A percentile compares a stretch with the other conserved stretches of the same genome.
These are phyloP conservation scores for Neckera pumila DNA, from an alignment of 225 moss, liverwort and hornwort genomes.

Conservation along the genomic window DNA sequence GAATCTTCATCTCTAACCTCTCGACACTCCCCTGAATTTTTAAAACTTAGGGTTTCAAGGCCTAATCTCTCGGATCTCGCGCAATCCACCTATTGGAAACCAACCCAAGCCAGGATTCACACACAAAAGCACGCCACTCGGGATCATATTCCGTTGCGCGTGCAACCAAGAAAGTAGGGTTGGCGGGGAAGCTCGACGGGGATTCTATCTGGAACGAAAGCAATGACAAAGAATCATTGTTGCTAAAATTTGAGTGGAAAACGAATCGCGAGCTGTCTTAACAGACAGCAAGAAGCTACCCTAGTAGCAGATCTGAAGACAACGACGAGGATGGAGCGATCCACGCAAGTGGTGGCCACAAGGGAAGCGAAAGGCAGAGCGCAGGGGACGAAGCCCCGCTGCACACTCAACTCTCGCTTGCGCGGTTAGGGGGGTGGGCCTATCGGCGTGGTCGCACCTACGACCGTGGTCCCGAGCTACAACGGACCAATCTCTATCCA, in stretches of 20 bases:
- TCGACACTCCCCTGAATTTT: background rate
- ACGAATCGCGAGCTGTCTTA: background rate
- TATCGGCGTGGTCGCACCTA: background rate
- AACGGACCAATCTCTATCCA: too few relatives aligned
- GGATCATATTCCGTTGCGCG: background rate
- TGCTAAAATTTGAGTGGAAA: background rate
- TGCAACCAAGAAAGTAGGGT: background rate
- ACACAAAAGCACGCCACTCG: background rate
- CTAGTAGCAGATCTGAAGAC: background rate
- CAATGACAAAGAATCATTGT: background rate
- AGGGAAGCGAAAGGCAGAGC: background rate
- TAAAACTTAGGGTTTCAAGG: slow-evolving; percentile 14
- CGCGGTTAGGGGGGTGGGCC: background rate
- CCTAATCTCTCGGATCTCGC: background rate
- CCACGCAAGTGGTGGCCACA: background rate
- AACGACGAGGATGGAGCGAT: background rate
- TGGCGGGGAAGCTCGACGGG: background rate
- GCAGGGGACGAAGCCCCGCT: background rate
- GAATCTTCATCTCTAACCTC: slow-evolving; percentile 12
- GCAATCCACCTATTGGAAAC: background rate
- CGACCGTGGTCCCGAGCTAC: background rate
- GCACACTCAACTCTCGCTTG: background rate
- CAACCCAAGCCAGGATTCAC: background rate
- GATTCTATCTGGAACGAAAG: background rate
- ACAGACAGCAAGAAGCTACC: background rate